A percentile compares a stretch with the other conserved stretches of the same genome.
phyloP scores from a whole-genome alignment of 2,329 filamentous ascomycete species.

The Hysterium pulicare region DNA sequence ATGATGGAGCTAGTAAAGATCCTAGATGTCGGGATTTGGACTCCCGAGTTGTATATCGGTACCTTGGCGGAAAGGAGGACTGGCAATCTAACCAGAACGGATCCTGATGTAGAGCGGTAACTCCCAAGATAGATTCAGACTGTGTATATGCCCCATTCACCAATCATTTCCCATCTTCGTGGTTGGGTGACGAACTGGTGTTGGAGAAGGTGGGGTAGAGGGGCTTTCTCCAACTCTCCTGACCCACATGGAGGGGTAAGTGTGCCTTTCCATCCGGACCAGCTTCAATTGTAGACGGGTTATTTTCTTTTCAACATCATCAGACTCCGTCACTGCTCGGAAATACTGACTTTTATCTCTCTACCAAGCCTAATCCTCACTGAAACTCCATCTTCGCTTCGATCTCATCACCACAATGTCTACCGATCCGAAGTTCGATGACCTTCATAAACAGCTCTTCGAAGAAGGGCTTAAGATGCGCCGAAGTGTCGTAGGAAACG shows the following conservation, averaged over 20 bases:
- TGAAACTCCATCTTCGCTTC: no score
- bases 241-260: neutral
- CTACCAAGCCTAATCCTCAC: no score
- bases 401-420: neutral
- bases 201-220: neutral
- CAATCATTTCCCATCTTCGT: no score
- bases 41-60: constrained; percentile 57
- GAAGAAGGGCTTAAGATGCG: constrained; percentile 60
- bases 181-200: neutral
- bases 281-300: no score
- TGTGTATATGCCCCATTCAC: no score
- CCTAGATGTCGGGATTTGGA: constrained; percentile 52
- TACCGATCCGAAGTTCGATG: constrained; percentile 20
- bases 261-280: neutral
- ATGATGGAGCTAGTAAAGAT: constrained; percentile 52
- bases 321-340: no score
- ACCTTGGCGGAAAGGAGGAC: constrained; percentile 52
- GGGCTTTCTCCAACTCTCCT: neutral
- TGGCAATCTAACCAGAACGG: constrained; percentile 36
- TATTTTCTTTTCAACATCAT: no score
- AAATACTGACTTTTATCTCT: no score
- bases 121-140: no score
- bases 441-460: constrained; percentile 55
- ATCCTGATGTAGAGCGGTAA: no score
- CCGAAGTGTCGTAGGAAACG: constrained; percentile 58